These are phyloP conservation scores for Alternaria sp. DNA, from an alignment of 2,329 filamentous ascomycete genomes.

Conservation along the genomic window DNA sequence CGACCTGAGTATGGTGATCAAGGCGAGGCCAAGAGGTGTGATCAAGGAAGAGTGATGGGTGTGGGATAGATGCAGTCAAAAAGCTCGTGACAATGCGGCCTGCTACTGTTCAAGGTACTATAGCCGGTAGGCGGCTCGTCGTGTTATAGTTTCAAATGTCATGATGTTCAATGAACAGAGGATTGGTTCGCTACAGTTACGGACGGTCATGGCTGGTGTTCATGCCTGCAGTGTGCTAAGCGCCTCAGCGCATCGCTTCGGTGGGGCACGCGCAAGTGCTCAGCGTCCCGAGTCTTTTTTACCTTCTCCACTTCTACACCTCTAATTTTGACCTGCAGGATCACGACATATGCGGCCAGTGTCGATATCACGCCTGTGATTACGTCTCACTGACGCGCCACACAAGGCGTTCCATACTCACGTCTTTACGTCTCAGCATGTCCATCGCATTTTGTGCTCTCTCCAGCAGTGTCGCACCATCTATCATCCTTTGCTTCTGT, in stretches of 20 bases:
- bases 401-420: slow-evolving; percentile 57
- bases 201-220: background rate
- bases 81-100: background rate
- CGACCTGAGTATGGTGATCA: background rate
- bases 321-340: background rate
- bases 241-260: background rate
- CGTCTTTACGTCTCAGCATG: slow-evolving; percentile 54
- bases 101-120: no score
- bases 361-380: background rate
- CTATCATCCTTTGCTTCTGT: slow-evolving; percentile 53
- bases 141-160: no score
- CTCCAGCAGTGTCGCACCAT: slow-evolving; percentile 54
- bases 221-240: background rate
- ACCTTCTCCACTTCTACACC: background rate
- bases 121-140: no score
- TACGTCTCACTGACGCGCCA: slow-evolving; percentile 40
- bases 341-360: background rate
- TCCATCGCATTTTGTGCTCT: slow-evolving; percentile 56
- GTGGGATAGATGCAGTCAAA: background rate
- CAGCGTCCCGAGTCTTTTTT: background rate
- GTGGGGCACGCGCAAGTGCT: background rate
- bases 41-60: background rate
- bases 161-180: background rate
- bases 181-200: no score
- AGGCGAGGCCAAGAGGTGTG: background rate